These are phyloP conservation scores for Candida anutae DNA, from an alignment of 1,139 yeast genomes.

Conservation along the genomic window DNA sequence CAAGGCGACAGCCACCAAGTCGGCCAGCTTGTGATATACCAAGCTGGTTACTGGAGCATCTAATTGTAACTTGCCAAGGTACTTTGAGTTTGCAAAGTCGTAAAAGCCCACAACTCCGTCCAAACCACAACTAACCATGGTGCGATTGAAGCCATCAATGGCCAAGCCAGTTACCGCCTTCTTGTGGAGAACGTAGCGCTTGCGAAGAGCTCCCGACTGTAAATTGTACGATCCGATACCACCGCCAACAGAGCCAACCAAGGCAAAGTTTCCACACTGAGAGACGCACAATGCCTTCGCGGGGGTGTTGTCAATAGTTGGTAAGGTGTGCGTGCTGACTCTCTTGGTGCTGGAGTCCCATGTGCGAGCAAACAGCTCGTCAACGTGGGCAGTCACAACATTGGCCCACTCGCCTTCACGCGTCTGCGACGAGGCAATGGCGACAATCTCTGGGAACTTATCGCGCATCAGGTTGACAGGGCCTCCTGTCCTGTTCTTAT, in stretches of 20 bases:
- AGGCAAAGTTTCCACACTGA: slow-evolving; percentile 90
- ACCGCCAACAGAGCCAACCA: slow-evolving; percentile 88
- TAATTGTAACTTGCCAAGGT: slow-evolving; percentile 59
- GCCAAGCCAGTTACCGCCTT: slow-evolving; percentile 85
- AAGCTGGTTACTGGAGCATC: slow-evolving; percentile 73
- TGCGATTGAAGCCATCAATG: slow-evolving; percentile 82
- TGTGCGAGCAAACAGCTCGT: slow-evolving; percentile 77
- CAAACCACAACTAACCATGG: slow-evolving; percentile 78
- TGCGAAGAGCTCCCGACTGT: slow-evolving; percentile 80
- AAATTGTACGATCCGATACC: slow-evolving; percentile 84
- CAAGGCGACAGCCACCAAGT: slow-evolving; percentile 74
- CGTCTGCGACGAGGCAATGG: slow-evolving; percentile 67
- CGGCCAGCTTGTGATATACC: slow-evolving; percentile 75
- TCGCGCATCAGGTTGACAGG: slow-evolving; percentile 41
- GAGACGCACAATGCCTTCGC: slow-evolving; percentile 79
- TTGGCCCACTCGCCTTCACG: slow-evolving; percentile 95
- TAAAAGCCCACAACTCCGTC: slow-evolving; percentile 89
- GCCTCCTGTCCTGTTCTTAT: slow-evolving; percentile 51
- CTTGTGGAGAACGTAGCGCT: slow-evolving; percentile 59
- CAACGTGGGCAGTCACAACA: slow-evolving; percentile 84
- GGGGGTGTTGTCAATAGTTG: slow-evolving; percentile 71
- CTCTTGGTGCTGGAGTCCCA: slow-evolving; percentile 85
- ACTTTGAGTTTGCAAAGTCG: slow-evolving; percentile 68
- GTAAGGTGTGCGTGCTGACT: slow-evolving; percentile 65
- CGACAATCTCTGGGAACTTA: slow-evolving; percentile 71